Base-by-base conservation (phyloP, 2,329 filamentous ascomycete genomes). In the Alternaria sp. region DNA sequence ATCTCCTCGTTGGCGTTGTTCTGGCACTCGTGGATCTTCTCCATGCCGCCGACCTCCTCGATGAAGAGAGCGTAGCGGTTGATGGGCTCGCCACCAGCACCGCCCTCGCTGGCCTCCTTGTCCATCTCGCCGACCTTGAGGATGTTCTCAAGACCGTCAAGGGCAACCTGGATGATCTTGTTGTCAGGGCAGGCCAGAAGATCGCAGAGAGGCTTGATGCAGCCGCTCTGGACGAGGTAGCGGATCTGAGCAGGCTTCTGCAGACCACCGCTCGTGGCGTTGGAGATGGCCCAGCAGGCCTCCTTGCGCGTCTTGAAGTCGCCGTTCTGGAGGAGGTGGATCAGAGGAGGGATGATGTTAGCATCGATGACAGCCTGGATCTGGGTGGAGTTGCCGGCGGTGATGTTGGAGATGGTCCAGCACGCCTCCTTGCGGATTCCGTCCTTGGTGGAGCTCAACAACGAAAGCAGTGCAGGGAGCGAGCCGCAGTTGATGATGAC, bases 1-100 rank as follows among this genome's bases (percentile, higher is more conserved):
- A 99, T 99, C 83, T 99, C 95, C 84, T 99, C 95, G 83, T 99
- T 99, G 85, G 94, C 94, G 76, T 99, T 99, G 85, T 96, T 97
- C 86, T 99, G 95, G 88, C 95, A 98, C 74, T 98, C 94, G 83
- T 99, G 95, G 72, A 99, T 98, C 90, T 98, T 98, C 85, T 98
- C 95, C 95, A 99, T 99, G 69, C 95, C 95, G 76, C 93, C 93
- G 71, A 94, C 97, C 82, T 99, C 95, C 83, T 99, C 95, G 70
- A 99, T 99, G 83, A 97, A 98, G 66, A 99, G 87, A 48, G 95
- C 95, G 76, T 97, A 99, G 68, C 92, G 91, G 89, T 99, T 99
- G 84, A 99, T 93, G 41, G 84, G 81, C 66, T 94, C 91, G 54
- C 86, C 83, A 60, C 87, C 66, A 49, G 71, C 59, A 30, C 71